phyloP scores from a whole-genome alignment of 106 monocot species.

The Acanthochlamys bracteata region DNA sequence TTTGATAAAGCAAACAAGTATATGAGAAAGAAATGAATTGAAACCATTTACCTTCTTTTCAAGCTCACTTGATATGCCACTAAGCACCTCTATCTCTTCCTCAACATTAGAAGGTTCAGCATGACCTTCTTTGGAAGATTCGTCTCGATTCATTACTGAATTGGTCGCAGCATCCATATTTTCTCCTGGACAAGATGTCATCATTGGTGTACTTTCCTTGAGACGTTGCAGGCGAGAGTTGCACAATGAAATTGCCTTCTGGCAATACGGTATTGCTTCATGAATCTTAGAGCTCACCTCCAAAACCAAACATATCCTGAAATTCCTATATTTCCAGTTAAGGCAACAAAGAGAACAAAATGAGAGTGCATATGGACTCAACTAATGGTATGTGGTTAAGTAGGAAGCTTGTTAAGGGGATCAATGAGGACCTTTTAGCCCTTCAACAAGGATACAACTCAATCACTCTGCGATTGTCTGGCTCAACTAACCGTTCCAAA shows the following conservation, averaged over 20 bases:
- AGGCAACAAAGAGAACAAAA: constrained; percentile 12
- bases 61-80: constrained; percentile 61
- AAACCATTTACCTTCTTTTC: constrained; percentile 61
- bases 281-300: constrained; percentile 53
- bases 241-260: constrained; percentile 61
- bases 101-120: constrained; percentile 13
- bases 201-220: constrained; percentile 21
- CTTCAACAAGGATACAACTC: constrained; percentile 75
- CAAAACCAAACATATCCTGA: constrained; percentile 74
- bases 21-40: background rate
- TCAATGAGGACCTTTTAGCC: background rate
- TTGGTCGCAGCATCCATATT: constrained; percentile 3
- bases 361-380: background rate
- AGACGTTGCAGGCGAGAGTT: constrained; percentile 55
- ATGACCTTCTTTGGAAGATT: background rate
- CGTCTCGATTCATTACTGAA: constrained; percentile 7
- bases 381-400: background rate
- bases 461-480: constrained; percentile 65
- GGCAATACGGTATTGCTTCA: constrained; percentile 77
- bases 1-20: too few relatives aligned
- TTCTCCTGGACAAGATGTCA: constrained; percentile 3
- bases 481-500: constrained; percentile 45
- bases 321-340: constrained; percentile 59
- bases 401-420: too few relatives aligned
- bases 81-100: constrained; percentile 48